These are phyloP conservation scores for Thraustochytrium striatum DNA, from an alignment of 352 stramenopile genomes.

Conservation along the genomic window DNA sequence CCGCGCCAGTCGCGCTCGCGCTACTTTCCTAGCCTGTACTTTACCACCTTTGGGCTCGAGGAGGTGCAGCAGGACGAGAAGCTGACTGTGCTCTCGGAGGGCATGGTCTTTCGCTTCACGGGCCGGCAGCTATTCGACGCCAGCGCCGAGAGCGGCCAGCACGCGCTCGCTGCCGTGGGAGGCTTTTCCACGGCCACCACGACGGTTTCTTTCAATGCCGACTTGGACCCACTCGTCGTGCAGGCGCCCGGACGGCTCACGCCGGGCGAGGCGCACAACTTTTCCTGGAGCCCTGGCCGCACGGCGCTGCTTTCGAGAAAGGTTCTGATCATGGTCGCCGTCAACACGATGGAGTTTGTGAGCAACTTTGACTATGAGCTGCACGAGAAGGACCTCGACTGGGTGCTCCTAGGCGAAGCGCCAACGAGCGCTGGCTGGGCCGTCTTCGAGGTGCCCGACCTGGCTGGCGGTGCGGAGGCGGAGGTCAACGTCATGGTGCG, in stretches of 20 bases:
- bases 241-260: not conserved
- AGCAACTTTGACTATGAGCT: not conserved
- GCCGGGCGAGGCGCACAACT: not conserved
- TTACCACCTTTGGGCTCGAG: not conserved
- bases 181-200: not conserved
- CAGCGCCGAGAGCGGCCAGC: not conserved
- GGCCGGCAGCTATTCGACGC: not conserved
- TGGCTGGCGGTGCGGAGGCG: not conserved
- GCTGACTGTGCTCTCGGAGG: not conserved
- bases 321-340: not conserved
- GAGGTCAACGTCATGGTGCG: not conserved
- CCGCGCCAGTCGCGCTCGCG: not conserved
- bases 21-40: conserved; percentile 47
- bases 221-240: not conserved
- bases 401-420: not conserved
- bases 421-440: not conserved
- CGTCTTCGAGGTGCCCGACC: not conserved
- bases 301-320: not conserved
- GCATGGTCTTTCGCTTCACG: not conserved
- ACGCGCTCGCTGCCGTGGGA: not conserved
- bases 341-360: not conserved
- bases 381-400: not conserved
- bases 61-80: not conserved
- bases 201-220: not conserved
- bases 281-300: not conserved